Percentiles rank a stretch among this genome's conserved stretches.
phyloP scores from a whole-genome alignment of 805 yeast species.

The Kurtzmaniella fragi region DNA sequence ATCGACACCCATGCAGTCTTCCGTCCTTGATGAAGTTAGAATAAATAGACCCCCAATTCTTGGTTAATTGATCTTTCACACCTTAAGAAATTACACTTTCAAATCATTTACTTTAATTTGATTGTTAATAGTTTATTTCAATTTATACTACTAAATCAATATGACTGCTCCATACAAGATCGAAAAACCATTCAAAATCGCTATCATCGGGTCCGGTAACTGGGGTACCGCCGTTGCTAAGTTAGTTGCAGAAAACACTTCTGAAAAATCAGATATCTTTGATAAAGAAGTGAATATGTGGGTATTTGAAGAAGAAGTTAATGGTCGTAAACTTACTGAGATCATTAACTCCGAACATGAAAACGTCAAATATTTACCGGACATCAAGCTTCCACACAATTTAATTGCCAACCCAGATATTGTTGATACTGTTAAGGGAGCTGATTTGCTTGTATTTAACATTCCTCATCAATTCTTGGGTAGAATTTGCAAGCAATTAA shows the following conservation, averaged over 20 bases:
- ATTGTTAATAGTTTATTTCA: too few species aligned
- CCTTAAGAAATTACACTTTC: too few species aligned
- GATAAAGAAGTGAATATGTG: conserved; percentile 38
- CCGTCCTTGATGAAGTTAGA: too few species aligned
- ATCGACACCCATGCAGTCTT: too few species aligned
- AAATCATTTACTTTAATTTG: too few species aligned
- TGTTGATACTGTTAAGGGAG: conserved; percentile 32
- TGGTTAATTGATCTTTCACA: too few species aligned
- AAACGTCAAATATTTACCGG: conserved; percentile 42
- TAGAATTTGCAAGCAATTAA: conserved; percentile 32
- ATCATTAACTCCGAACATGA: conserved; percentile 40
- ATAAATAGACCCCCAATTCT: too few species aligned
- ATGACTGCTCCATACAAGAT: conserved; percentile 2
- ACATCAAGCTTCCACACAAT: conserved; percentile 36
- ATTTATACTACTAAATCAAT: too few species aligned
- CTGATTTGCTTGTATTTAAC: conserved; percentile 41
- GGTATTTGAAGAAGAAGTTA: conserved; percentile 39
- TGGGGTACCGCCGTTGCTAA: conserved; percentile 48
- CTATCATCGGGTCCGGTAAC: conserved; percentile 43
- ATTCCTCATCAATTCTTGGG: conserved; percentile 44
- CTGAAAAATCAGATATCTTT: conserved; percentile 34
- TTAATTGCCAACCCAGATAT: conserved; percentile 37
- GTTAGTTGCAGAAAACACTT: conserved; percentile 39
- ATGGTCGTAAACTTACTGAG: conserved; percentile 38
- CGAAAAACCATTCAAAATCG: conserved; percentile 27